Base-by-base conservation (phyloP, 257 asterid genomes). In the Nicotiana attenuata region DNA sequence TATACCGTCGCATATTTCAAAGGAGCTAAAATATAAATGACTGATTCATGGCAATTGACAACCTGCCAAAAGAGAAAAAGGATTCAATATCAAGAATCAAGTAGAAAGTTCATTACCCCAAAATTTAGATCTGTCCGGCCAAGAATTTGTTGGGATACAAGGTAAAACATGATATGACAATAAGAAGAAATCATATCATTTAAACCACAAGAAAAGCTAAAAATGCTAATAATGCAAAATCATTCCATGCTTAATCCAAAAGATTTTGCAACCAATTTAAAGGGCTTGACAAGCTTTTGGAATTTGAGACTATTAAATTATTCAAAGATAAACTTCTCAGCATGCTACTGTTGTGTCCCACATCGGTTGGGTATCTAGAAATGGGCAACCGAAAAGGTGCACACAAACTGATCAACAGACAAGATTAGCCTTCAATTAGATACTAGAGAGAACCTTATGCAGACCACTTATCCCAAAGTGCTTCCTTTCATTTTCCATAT, bases 41-140 rank as follows among this genome's bases (percentile, higher is more conserved):
- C 98, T 3, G 99, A 95, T 87, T 95, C 99, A 55, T 95, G 99
- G 88, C 99, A 95, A 90, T 95, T 95, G 76, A 93, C 88, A 77
- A 95, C 97, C 98, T 95, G 90, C 78, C 83, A 83, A 80, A 41
- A 81, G 3, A 81, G 80, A 83, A 76, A 76, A 88, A 47, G 14
- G 29, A 75, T 24, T 75, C 63, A 75, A 50, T 75, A 50, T 16
- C 80, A 50, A 75, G 80, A 75, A 26, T 71, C 57, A 15, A n/a
- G 76, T 10, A 19, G 55, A 45, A 35, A 67, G 76, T 19, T 67
- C 41, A 26, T 35, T 10, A 33, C 55, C 45, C 55, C 29, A 67
- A 67, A 41, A 67, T 33, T 67, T 67, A 35, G n/a, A 19, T 67
- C 76, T 33, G 76, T 33, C 53, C 5, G 1, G 76, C 53, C 29